These are phyloP conservation scores for Cyclocybe cylindracea DNA, from an alignment of 768 basidiomycete genomes.

Conservation along the genomic window DNA sequence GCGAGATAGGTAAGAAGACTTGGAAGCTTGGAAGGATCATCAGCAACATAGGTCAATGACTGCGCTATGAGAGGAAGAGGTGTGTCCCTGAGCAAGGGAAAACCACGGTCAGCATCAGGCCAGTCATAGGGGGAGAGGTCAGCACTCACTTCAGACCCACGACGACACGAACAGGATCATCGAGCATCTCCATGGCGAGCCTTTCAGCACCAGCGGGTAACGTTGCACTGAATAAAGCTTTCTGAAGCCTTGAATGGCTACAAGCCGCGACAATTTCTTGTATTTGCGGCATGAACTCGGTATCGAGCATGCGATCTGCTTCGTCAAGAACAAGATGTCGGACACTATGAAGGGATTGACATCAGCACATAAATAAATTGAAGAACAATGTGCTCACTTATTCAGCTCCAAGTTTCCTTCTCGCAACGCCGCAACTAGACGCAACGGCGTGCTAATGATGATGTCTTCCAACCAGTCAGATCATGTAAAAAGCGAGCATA, in stretches of 20 bases:
- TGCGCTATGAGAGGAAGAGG: slow-evolving; percentile 91
- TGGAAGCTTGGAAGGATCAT: slow-evolving; percentile 92
- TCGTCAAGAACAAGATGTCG: slow-evolving; percentile 88
- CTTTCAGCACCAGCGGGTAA: slow-evolving; percentile 88
- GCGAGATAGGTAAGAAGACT: slow-evolving; percentile 80
- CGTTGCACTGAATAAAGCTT: slow-evolving; percentile 93
- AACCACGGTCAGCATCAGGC: slow-evolving; percentile 1
- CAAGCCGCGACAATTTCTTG: slow-evolving; percentile 86
- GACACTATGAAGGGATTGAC: slow-evolving; percentile 52
- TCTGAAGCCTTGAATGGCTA: slow-evolving; percentile 67
- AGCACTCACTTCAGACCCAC: slow-evolving; percentile 88
- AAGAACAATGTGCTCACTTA: slow-evolving; percentile 55
- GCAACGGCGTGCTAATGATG: slow-evolving; percentile 89
- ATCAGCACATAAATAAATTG: not conserved
- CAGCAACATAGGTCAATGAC: slow-evolving; percentile 86
- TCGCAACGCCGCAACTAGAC: slow-evolving; percentile 81
- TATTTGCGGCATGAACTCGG: slow-evolving; percentile 86
- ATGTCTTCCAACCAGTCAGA: slow-evolving; percentile 59
- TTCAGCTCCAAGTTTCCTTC: slow-evolving; percentile 62
- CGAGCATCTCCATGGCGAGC: slow-evolving; percentile 81
- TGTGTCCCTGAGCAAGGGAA: slow-evolving; percentile 66
- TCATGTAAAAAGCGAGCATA: not conserved
- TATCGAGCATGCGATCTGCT: slow-evolving; percentile 87
- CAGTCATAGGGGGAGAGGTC: not conserved
- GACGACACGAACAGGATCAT: slow-evolving; percentile 88